Conservation (phyloP, 225 moss, liverwort and hornwort species). For the Rhytidiadelphus loreus region DNA sequence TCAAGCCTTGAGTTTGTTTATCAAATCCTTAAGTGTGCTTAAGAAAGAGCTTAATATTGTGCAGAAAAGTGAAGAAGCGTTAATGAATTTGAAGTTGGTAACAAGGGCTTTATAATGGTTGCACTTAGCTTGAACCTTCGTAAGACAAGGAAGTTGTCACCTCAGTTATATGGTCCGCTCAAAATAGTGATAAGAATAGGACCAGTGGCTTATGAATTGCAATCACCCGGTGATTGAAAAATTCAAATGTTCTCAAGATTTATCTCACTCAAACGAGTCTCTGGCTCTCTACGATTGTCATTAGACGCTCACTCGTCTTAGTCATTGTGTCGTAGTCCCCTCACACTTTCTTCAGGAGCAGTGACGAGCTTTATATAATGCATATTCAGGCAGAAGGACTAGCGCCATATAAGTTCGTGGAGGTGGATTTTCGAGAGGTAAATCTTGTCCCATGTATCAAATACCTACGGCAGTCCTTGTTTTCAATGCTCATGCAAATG, state of each 20-base stretch:
- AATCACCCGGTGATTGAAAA: not conserved
- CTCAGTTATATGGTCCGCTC: not conserved
- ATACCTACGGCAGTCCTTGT: not conserved
- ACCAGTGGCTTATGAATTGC: not conserved
- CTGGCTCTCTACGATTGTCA: not conserved
- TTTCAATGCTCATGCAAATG: not conserved
- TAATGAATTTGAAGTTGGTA: not conserved
- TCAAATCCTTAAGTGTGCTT: not conserved
- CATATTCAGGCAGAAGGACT: constrained; percentile 65
- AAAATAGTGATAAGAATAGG: not conserved
- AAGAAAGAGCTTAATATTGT: not conserved
- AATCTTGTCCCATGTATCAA: not conserved
- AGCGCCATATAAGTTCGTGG: constrained; percentile 65
- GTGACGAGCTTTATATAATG: not conserved
- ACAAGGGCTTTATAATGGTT: not conserved
- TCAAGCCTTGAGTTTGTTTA: not conserved
- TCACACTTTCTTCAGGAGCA: not conserved
- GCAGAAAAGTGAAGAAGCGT: not conserved
- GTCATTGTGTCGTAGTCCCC: not conserved
- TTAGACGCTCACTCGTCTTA: not conserved
- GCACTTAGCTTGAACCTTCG: not conserved
- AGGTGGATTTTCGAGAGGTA: constrained; percentile 90
- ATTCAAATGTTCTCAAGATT: not conserved
- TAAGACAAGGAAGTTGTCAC: not conserved
- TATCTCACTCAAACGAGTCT: not conserved